Evolutionary conservation across 768 basidiomycete genomes (phyloP), one percentile per base, ranked within the genome.

Genomic region (Lyophyllum atratum): DNA sequence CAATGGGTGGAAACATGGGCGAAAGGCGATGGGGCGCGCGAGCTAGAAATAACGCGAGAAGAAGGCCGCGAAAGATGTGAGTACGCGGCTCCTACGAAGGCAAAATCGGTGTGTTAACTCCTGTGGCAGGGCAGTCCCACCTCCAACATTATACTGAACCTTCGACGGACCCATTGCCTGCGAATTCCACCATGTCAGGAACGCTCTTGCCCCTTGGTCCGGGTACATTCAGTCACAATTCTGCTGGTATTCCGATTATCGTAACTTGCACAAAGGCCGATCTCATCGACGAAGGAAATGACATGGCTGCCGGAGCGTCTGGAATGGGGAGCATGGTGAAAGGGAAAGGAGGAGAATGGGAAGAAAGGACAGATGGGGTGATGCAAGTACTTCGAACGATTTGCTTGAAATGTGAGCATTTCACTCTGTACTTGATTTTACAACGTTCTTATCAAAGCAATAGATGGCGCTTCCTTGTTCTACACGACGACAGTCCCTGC

Each of bases 341-440:
- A 72, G 92, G 92, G 3, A 94, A 93, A 69, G 92, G 93, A 1
- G 89, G 86, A 10, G 90, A 92, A 65, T 93, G 92, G 92, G 97
- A 99, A 71, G 97, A 99, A 71, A 80, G 89, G 64, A 95, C 94
- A 40, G 97, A 99, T 67, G 90, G 90, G 39, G 79, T 98, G 4
- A 96, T 97, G 87, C 96, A 98, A 66, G 85, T 92, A n/a, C 79
- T 99, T 49, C 83, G 97, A 37, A 92, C 93, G 0, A 85, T 98
- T 52, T 96, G 93, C 68, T 73, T 98, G 50, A 92, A 93, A 73
- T 97, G 96, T 95, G 61, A 66, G 94, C 78, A 19, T 42, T 31
- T 42, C 34, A 53, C 26, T 21, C 28, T 31, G 50, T 39, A 26
- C 29, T 21, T 44, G 25, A 15, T 45, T 44, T 52, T 2, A 5